Base-by-base conservation (phyloP, 768 basidiomycete genomes). In the Trametes cinnabarina region DNA sequence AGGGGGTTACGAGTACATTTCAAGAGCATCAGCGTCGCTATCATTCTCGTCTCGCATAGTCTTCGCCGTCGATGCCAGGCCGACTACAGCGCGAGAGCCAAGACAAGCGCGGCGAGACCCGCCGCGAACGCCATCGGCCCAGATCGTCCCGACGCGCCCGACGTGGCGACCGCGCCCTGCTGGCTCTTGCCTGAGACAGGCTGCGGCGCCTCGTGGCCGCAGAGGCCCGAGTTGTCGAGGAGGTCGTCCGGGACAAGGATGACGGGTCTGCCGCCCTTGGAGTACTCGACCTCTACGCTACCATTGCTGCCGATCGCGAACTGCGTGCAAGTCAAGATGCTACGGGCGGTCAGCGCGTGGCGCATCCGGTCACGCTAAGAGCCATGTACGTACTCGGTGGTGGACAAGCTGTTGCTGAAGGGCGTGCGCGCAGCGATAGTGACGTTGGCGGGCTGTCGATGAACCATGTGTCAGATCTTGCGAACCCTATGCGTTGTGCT, bases 231-330 rank as follows among this genome's bases (percentile, higher is more conserved):
- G 25, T 66, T 69, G 25, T 67, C 15, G 22, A 80, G 66, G 17
- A 69, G 40, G 40, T 37, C 50, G 47, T 73, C 66, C 4, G 82
- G 82, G 3, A 82, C 71, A 23, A 89, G 76, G 50, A 90, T 74
- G 37, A 79, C 76, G 3, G 88, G 77, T 15, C 76, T 73, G 34
- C 88, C 89, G 25, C 89, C 88, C 51, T 73, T 74, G 8, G 78
- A 78, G 66, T 92, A 92, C 58, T 85, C 73, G 22, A 84, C 79
- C 23, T 81, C 76, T 48, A 92, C 64, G 34, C 77, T 82, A 39
- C 87, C 86, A 44, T 78, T 75, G 40, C 87, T 83, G 26, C 87
- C 90, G 8, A 89, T 83, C 19, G 78, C 82, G 77, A 82, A 86
- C 69, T 88, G 85, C 35, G 72, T 69, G 69, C 90, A 92, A 3